Base-by-base conservation (phyloP, 805 yeast species). In the Hemisphaericaspora nanyangensis region DNA sequence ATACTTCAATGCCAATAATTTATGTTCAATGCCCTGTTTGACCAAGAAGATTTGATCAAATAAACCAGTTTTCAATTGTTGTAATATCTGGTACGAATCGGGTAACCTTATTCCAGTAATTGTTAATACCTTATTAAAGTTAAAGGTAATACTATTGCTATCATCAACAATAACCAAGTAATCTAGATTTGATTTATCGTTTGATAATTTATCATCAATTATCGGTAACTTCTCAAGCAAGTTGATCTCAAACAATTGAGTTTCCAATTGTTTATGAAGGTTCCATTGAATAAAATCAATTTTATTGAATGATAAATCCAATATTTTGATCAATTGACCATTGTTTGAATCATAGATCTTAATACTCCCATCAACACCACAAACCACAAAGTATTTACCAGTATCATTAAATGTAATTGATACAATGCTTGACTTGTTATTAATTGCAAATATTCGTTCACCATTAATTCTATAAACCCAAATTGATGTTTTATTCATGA, bases 401-500 rank as follows among this genome's bases (percentile, higher is more conserved):
- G 56, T 58, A 12, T 53, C 55, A 42, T 57, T 54, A 59, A 60
- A 69, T 18, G 54, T 47, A 6, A 65, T 55, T 13, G 54, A 56
- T 4, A 56, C 40, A 20, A 68, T 66, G 12, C 51, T 52, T 7
- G 64, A 55, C 37, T 56, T 56, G 36, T 66, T 58, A 33, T 65
- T 63, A 19, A 72, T 58, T 12, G 77, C 66, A 67, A 77, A 78
- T 5, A 78, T 74, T 16, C 74, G 48, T 43, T 72, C 74, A 1
- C 81, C 82, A 42, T 71, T 74, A 30, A 70, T 55, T 34, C 86
- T 68, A 46, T 72, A 76, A 7, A 80, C 69, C 63, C 77, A 66
- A 5, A 68, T 49, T 4, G 74, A 79, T 55, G 40, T 64, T 42
- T 50, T 61, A 50, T 40, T 81, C 84, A 56, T 75, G 7, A 78